phyloP scores from a whole-genome alignment of 148 eudicot species.

The Chenopodium suecicum region DNA sequence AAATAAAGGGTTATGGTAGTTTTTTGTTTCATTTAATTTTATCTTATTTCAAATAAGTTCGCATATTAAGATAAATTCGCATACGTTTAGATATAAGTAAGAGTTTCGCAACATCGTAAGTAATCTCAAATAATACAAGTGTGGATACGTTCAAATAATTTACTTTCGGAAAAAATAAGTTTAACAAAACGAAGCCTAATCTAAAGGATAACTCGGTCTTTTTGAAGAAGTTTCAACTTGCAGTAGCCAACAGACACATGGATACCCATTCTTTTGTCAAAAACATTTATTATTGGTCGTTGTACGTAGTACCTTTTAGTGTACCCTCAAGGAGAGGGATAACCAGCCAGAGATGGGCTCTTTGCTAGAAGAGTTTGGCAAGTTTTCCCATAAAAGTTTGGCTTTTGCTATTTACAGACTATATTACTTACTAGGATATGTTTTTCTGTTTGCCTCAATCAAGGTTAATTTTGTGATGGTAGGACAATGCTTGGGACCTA shows the following conservation, averaged over 20 bases:
- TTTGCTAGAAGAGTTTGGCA: neutral
- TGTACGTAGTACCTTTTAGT: neutral
- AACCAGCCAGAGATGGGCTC: neutral
- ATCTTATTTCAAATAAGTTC: too few relatives aligned
- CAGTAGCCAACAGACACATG: neutral
- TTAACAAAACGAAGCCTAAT: too few relatives aligned
- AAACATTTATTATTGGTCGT: neutral
- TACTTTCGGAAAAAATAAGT: too few relatives aligned
- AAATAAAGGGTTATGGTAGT: too few relatives aligned
- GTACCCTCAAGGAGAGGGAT: neutral
- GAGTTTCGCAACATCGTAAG: too few relatives aligned
- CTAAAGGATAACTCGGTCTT: neutral
- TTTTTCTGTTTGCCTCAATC: neutral
- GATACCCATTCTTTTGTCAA: neutral
- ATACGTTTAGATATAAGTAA: too few relatives aligned
- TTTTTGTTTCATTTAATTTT: too few relatives aligned
- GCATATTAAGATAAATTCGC: too few relatives aligned
- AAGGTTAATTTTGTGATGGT: neutral
- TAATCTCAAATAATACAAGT: too few relatives aligned
- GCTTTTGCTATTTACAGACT: neutral
- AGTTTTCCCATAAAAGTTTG: neutral
- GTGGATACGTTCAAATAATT: too few relatives aligned
- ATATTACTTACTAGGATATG: neutral
- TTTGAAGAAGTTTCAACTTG: neutral
- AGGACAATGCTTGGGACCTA: neutral